Evolutionary conservation across 2,329 filamentous ascomycete species (phyloP).

Genomic region (Xylaria hypoxylon): DNA sequence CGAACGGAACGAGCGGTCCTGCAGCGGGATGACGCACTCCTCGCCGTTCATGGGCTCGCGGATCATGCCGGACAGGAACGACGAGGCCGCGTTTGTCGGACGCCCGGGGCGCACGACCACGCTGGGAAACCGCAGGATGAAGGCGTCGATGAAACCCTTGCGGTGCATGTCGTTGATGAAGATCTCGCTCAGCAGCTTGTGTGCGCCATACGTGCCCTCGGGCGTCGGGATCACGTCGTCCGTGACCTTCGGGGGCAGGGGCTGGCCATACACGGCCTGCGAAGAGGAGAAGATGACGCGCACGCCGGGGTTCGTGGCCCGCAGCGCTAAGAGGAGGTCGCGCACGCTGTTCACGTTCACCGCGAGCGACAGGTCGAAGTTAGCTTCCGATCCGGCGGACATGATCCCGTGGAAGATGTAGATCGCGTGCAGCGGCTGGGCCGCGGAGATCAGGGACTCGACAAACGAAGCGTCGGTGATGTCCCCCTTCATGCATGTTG

Average conservation of each 20-base stretch:
- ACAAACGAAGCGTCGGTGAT: conserved; percentile 54
- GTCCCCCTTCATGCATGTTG: conserved; percentile 63
- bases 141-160: conserved; percentile 67
- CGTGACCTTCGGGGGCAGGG: conserved; percentile 64
- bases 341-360: conserved; percentile 72
- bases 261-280: conserved; percentile 72
- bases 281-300: conserved; percentile 71
- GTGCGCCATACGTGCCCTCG: conserved; percentile 71
- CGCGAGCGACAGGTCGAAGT: conserved; percentile 68
- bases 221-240: conserved; percentile 67
- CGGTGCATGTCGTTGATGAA: conserved; percentile 73
- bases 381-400: conserved; percentile 71
- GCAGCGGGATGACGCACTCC: conserved; percentile 64
- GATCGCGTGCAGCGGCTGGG: conserved; percentile 62
- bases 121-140: conserved; percentile 70
- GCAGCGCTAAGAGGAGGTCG: conserved; percentile 62
- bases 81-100: conserved; percentile 71
- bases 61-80: conserved; percentile 73
- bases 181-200: conserved; percentile 72
- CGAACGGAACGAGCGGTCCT: conserved; percentile 62
- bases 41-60: conserved; percentile 69
- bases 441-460: conserved; percentile 56
- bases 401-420: conserved; percentile 77
- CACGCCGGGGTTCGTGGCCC: conserved; percentile 61
- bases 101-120: conserved; percentile 70